Base-by-base conservation (phyloP, 768 basidiomycete genomes). In the Rhodotorula graminis region DNA sequence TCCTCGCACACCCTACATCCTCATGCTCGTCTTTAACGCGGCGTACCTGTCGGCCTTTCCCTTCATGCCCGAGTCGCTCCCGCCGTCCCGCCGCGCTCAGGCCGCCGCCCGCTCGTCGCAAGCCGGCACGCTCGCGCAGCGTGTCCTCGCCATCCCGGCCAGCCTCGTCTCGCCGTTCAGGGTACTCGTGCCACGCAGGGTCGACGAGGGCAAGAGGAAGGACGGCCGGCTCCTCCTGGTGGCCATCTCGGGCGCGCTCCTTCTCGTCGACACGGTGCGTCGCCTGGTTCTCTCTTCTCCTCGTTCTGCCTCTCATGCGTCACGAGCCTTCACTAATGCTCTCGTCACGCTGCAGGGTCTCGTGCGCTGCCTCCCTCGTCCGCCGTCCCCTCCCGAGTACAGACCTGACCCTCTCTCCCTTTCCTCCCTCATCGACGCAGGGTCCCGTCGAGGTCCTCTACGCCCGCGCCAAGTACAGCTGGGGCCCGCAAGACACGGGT, bases 41-140 rank as follows among this genome's bases (percentile, higher is more conserved):
- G 37, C 42, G 42, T 61, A 60, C 37, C 58, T 72, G 33, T 31
- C 10, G 11, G 2, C 52, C 33, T 10, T 64, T 31, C 16, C 64
- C 25, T 29, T 68, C 66, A 61, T 72, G 62, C 71, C 66, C 40
- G 71, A 72, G 50, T 71, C 70, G 9, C 65, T 71, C 55, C 50
- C 46, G 10, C 56, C 56, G 1, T 37, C 56, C 2, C 33, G 11
- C 2, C 56, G 56, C 15, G 15, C 56, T 0, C 23, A 21, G n/a
- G 7, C 63, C 9, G 9, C 7, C 42, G 37, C 27, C 1, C 33
- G 18, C 18, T 6, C 42, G 0, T 33, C 31, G 21, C 12, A 40
- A 4, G 4, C 23, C 16, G 50, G n/a, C 40, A 12, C 57, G 12
- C 37, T 53, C 31, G 42, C 25, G 9, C 25, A 21, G 12, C 31